Evolutionary conservation across 2,329 filamentous ascomycete genomes (phyloP).

Genomic region (Onygena corvina): DNA sequence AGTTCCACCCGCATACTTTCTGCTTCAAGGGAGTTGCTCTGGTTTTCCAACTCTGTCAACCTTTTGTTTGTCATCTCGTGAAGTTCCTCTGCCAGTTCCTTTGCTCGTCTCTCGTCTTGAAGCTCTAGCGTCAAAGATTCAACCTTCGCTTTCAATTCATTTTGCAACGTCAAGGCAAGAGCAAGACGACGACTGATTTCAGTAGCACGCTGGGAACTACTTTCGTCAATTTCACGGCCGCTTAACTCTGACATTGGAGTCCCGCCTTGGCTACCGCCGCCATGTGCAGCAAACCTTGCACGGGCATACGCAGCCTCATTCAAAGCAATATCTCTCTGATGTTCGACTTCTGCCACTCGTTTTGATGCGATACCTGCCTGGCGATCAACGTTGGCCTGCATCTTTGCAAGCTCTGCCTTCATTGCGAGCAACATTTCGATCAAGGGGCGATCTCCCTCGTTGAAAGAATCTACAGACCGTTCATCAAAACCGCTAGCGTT

Average conservation of each 20-base stretch:
- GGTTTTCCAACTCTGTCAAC: constrained; percentile 69
- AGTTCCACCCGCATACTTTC: constrained; percentile 77
- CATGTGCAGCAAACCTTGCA: constrained; percentile 76
- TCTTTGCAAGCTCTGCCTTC: constrained; percentile 76
- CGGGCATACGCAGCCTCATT: constrained; percentile 92
- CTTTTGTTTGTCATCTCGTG: constrained; percentile 69
- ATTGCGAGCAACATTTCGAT: constrained; percentile 88
- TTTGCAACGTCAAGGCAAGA: constrained; percentile 63
- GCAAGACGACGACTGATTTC: constrained; percentile 77
- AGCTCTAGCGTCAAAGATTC: constrained; percentile 59
- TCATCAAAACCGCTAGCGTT: constrained; percentile 54
- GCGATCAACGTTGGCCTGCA: constrained; percentile 79
- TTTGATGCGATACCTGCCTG: constrained; percentile 76
- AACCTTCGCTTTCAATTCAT: constrained; percentile 65
- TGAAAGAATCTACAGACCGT: constrained; percentile 63
- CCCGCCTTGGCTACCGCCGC: constrained; percentile 49
- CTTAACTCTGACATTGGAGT: constrained; percentile 44
- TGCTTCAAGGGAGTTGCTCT: constrained; percentile 70
- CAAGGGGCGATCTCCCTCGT: constrained; percentile 81
- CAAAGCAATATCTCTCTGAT: constrained; percentile 86
- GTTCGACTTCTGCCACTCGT: constrained; percentile 85
- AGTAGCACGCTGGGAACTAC: constrained; percentile 50
- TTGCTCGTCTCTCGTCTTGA: constrained; percentile 66
- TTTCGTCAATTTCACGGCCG: constrained; percentile 46
- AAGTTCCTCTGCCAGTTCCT: constrained; percentile 80